Percentiles rank a stretch among this genome's conserved stretches.
Evolutionary conservation across 2,329 filamentous ascomycete genomes (phyloP).

Genomic region (Didymella pinodella): DNA sequence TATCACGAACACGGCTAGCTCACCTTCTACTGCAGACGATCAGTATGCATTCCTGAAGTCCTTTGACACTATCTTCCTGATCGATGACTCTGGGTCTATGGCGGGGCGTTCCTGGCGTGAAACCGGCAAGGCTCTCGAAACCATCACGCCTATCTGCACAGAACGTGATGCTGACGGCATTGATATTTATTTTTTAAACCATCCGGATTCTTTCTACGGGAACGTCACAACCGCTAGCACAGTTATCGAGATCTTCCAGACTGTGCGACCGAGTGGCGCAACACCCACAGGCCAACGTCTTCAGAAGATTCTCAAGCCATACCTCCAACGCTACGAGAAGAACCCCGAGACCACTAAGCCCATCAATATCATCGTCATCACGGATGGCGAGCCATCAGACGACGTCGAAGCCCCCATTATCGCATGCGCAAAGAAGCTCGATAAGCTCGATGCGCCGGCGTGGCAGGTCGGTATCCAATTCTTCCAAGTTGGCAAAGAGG

Average conservation of each 20-base stretch:
- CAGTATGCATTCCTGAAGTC: constrained; percentile 76
- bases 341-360: constrained; percentile 69
- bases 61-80: constrained; percentile 89
- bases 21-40: constrained; percentile 61
- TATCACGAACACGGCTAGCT: constrained; percentile 5
- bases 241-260: constrained; percentile 75
- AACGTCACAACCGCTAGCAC: constrained; percentile 66
- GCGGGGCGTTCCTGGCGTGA: constrained; percentile 77
- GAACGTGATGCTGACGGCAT: constrained; percentile 82
- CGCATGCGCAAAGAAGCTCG: constrained; percentile 72
- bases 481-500: constrained; percentile 87
- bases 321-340: constrained; percentile 66
- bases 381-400: constrained; percentile 83
- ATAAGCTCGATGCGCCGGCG: constrained; percentile 71
- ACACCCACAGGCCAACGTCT: constrained; percentile 81
- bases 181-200: constrained; percentile 91
- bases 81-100: constrained; percentile 95
- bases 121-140: constrained; percentile 71
- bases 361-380: constrained; percentile 91
- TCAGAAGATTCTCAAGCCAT: constrained; percentile 74
- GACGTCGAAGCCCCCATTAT: constrained; percentile 75
- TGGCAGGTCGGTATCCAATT: constrained; percentile 94
- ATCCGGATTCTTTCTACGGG: constrained; percentile 66
- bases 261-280: constrained; percentile 67
- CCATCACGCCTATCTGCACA: constrained; percentile 84